phyloP scores from a whole-genome alignment of 495 filamentous ascomycete species.

The Chaetomium tenue region DNA sequence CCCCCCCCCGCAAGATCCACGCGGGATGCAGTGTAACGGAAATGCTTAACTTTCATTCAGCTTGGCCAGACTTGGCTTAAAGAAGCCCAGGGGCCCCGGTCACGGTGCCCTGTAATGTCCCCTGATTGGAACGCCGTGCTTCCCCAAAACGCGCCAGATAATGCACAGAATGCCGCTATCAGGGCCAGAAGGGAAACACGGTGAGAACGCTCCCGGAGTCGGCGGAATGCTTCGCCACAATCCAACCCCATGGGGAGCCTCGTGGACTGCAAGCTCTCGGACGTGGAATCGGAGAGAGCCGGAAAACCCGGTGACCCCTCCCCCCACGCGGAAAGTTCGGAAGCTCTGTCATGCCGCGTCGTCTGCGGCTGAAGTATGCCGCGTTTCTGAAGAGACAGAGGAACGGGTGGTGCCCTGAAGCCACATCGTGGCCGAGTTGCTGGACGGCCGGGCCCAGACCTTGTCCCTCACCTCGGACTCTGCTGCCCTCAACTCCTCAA shows the following conservation, averaged over 20 bases:
- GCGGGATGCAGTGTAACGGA: slow-evolving; percentile 5
- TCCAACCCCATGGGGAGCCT: neutral
- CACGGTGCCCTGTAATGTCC: neutral
- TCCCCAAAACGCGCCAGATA: neutral
- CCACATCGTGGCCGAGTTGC: slow-evolving; percentile 1
- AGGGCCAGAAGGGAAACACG: slow-evolving; percentile 8
- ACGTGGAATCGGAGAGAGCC: neutral
- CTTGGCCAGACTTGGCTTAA: slow-evolving; percentile 8
- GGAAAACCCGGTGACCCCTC: neutral
- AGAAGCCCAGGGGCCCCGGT: neutral
- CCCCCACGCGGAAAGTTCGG: neutral
- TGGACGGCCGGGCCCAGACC: slow-evolving; percentile 1
- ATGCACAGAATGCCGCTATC: neutral
- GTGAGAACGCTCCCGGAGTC: neutral
- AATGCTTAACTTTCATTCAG: neutral
- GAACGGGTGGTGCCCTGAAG: neutral
- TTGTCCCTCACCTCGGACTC: neutral
- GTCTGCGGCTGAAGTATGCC: neutral
- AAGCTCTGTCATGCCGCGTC: neutral
- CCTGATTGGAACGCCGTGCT: neutral
- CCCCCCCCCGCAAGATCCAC: neutral
- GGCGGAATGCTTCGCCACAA: neutral
- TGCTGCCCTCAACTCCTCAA: neutral
- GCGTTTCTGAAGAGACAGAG: neutral
- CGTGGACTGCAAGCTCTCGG: slow-evolving; percentile 1